Base-by-base conservation (phyloP, 257 asterid genomes). In the Nicotiana attenuata region DNA sequence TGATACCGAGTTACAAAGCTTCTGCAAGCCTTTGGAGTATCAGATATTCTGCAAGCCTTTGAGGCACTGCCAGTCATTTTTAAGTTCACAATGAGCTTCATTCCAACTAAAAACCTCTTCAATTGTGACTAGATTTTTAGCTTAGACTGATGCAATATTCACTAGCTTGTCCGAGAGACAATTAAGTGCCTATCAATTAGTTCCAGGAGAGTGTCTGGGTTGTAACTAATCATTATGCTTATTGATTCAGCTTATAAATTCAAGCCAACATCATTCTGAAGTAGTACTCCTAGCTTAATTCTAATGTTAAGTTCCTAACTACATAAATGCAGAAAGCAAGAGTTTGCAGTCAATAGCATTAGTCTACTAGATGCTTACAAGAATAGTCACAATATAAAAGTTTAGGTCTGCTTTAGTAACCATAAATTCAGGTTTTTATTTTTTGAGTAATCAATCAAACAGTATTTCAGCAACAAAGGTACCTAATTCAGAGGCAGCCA, bases 401-500 rank as follows among this genome's bases (percentile, higher is more conserved):
- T 57, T 55, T 55, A 16, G 5, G 60, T 53, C 64, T 57, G 26
- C 64, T 7, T 59, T 3, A 28, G 29, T 5, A 31, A n/a, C 29
- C 24, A 29, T 29, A 28, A 65, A 15, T 65, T 16, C 16, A 29
- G 14, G 47, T 65, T 29, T 29, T 65, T 3, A 65, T 29, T 29
- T 6, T 66, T 31, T 1, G 5, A 38, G 31, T 68, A 2, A 38
- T 5, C 50, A n/a, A 68, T 68, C 5, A 35, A 28, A 28, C 29
- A 28, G 2, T 29, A 29, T 29, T 29, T 29, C 31, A 29, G 77
- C 26, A 35, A 68, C 29, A 35, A 38, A 38, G 19, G 0, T 67
- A 67, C 76, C 76, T 4, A 0, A 67, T 67, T 33, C 76, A 10
- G 88, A 85, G 19, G 82, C 77, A 13, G 85, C 84, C 61, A 86